Evolutionary conservation across 2,329 filamentous ascomycete species (phyloP).

Genomic region (Dactylellina haptotyla): DNA sequence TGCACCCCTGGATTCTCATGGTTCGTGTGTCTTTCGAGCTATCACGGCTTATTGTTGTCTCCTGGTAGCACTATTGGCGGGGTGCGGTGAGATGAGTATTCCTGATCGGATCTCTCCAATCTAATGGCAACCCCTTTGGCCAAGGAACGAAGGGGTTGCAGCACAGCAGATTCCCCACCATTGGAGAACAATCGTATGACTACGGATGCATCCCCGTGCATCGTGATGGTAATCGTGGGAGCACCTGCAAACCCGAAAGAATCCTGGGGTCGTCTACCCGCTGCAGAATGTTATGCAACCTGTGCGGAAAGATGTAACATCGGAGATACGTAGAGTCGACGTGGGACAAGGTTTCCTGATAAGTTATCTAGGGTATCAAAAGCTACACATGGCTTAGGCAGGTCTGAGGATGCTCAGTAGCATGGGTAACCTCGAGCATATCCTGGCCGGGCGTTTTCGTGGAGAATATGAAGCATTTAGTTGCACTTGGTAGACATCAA

Average conservation of each 20-base stretch:
- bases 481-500: slow-evolving; percentile 7
- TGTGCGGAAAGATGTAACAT: slow-evolving; percentile 47
- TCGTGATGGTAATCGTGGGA: background rate
- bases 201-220: background rate
- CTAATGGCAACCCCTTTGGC: too few relatives aligned
- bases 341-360: too few relatives aligned
- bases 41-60: background rate
- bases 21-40: background rate
- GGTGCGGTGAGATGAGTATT: background rate
- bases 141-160: slow-evolving; percentile 9
- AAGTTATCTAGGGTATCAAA: background rate
- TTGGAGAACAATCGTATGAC: background rate
- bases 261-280: slow-evolving; percentile 21
- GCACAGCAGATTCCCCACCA: slow-evolving; percentile 9
- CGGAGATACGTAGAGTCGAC: slow-evolving; percentile 2
- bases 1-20: background rate
- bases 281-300: slow-evolving; percentile 27
- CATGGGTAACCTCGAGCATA: background rate
- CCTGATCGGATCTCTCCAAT: background rate
- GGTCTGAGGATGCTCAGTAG: background rate
- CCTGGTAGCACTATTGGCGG: background rate
- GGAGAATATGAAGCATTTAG: slow-evolving; percentile 1
- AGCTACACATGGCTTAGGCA: slow-evolving; percentile 1
- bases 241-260: too few relatives aligned
- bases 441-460: too few relatives aligned